Evolutionary conservation across 257 asterid genomes (phyloP).

Genomic region (Catharanthus roseus): DNA sequence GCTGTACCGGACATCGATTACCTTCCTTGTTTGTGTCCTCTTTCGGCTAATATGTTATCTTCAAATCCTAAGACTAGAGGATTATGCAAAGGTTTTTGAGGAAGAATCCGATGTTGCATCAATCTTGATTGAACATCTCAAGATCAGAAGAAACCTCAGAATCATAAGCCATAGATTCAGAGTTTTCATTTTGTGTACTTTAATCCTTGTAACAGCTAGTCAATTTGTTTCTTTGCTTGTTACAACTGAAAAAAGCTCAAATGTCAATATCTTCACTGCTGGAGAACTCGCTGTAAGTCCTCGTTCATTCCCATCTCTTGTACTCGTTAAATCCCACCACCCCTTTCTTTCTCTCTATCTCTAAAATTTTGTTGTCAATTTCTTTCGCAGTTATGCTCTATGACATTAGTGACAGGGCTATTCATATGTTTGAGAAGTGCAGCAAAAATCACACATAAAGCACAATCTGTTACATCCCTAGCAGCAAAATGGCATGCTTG

Average conservation of each 20-base stretch:
- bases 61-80: conserved; percentile 71
- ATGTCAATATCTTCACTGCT: conserved; percentile 44
- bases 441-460: conserved; percentile 88
- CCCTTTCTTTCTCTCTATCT: no score
- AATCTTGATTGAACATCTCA: conserved; percentile 71
- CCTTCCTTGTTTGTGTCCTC: conserved; percentile 76
- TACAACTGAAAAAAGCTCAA: conserved; percentile 49
- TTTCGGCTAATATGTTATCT: conserved; percentile 77
- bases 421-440: conserved; percentile 84
- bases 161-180: conserved; percentile 87
- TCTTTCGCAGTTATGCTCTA: conserved; percentile 62
- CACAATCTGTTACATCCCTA: conserved; percentile 61
- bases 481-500: conserved; percentile 95
- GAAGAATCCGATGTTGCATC: conserved; percentile 58
- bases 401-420: conserved; percentile 77
- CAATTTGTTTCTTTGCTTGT: conserved; percentile 69
- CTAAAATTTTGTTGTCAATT: no score
- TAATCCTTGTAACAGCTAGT: conserved; percentile 69
- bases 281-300: conserved; percentile 77
- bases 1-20: conserved; percentile 73
- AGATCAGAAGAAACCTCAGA: conserved; percentile 73
- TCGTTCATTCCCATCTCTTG: no score
- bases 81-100: conserved; percentile 74
- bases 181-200: conserved; percentile 53
- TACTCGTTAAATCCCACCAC: no score